These are phyloP conservation scores for Boletus reticuloceps DNA, from an alignment of 768 basidiomycete species.

Conservation along the genomic window DNA sequence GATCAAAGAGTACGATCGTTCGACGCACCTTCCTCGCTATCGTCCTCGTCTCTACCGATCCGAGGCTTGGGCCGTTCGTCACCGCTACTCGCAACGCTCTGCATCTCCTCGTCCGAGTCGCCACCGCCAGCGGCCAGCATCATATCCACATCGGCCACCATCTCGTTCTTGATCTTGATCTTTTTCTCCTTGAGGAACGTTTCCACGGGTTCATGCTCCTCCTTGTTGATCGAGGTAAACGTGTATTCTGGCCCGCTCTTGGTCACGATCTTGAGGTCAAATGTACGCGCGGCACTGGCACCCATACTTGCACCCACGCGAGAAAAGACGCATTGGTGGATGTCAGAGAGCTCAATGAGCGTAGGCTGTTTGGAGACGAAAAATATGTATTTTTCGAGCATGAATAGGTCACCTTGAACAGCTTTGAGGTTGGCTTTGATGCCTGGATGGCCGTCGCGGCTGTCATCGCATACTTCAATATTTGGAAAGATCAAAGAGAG, in stretches of 20 bases:
- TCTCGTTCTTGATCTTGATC: slow-evolving; percentile 92
- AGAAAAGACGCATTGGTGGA: slow-evolving; percentile 89
- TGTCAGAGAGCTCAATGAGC: slow-evolving; percentile 85
- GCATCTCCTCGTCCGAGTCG: slow-evolving; percentile 81
- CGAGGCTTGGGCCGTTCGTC: slow-evolving; percentile 55
- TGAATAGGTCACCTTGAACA: slow-evolving; percentile 93
- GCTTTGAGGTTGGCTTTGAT: slow-evolving; percentile 98
- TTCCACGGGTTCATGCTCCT: slow-evolving; percentile 87
- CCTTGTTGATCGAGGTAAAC: slow-evolving; percentile 94
- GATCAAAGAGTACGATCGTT: neutral
- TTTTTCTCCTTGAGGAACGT: slow-evolving; percentile 88
- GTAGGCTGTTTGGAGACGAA: slow-evolving; percentile 96
- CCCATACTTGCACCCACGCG: slow-evolving; percentile 86
- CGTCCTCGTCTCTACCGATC: slow-evolving; percentile 58
- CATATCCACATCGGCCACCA: slow-evolving; percentile 83
- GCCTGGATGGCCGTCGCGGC: slow-evolving; percentile 88
- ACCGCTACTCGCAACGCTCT: slow-evolving; percentile 73
- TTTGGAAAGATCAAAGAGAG: neutral
- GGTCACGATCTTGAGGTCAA: slow-evolving; percentile 88
- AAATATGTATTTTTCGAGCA: slow-evolving; percentile 97
- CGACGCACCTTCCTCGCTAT: slow-evolving; percentile 65
- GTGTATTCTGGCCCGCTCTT: slow-evolving; percentile 82
- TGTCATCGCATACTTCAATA: slow-evolving; percentile 28
- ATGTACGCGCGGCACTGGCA: slow-evolving; percentile 83
- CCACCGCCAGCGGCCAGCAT: slow-evolving; percentile 62